phyloP scores from a whole-genome alignment of 768 basidiomycete species.

The Rhizopogon sp. region DNA sequence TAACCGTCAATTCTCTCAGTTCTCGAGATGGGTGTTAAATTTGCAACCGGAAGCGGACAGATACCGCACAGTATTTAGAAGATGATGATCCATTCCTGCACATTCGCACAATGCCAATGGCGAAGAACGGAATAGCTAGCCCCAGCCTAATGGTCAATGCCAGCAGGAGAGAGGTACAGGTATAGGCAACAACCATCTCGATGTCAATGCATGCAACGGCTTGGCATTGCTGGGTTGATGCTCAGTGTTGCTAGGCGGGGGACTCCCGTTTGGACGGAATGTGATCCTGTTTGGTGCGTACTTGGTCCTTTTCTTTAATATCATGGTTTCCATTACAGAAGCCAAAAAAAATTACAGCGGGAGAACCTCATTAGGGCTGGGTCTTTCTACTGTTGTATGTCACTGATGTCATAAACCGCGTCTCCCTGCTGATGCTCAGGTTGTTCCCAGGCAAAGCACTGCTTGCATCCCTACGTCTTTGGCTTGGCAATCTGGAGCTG shows the following conservation, averaged over 20 bases:
- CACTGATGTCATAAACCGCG: background rate
- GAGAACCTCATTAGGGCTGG: slow-evolving; percentile 67
- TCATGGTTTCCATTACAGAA: background rate
- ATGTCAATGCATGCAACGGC: slow-evolving; percentile 12
- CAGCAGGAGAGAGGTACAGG: slow-evolving; percentile 7
- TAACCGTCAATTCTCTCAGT: slow-evolving; percentile 31
- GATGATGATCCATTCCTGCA: slow-evolving; percentile 27
- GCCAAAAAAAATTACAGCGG: slow-evolving; percentile 33
- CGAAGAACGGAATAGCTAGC: slow-evolving; percentile 12
- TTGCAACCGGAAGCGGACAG: slow-evolving; percentile 15
- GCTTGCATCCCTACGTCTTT: slow-evolving; percentile 57
- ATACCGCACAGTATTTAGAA: slow-evolving; percentile 12
- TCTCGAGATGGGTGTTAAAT: slow-evolving; percentile 43
- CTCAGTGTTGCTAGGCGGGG: slow-evolving; percentile 51
- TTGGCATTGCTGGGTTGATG: slow-evolving; percentile 26
- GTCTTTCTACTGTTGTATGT: slow-evolving; percentile 60
- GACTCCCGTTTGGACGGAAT: slow-evolving; percentile 50
- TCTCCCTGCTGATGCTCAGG: background rate
- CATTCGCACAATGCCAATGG: slow-evolving; percentile 29
- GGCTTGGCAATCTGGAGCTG: slow-evolving; percentile 66
- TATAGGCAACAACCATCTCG: slow-evolving; percentile 3
- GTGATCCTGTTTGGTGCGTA: slow-evolving; percentile 67
- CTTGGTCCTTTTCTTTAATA: background rate
- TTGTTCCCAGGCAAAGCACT: slow-evolving; percentile 55
- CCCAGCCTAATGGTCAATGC: slow-evolving; percentile 8